Evolutionary conservation across 148 eudicot species (phyloP), one percentile per base, ranked within the genome.

Genomic region (Camellia japonica): DNA sequence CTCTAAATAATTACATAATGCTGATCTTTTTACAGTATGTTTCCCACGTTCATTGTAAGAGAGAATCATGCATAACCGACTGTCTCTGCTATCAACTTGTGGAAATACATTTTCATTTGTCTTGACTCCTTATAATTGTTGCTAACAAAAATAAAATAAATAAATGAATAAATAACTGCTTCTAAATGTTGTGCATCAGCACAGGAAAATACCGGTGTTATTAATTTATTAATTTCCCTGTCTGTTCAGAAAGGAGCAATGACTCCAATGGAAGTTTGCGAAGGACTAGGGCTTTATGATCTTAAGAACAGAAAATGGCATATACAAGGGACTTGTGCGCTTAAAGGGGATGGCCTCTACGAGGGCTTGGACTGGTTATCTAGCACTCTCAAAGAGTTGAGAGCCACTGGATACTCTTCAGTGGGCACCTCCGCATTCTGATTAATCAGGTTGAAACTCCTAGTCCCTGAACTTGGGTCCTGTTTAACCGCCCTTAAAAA

Each of bases 331-430:
- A 91, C 99, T 72, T 96, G 99, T 79, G 99, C 99, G 7, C 87
- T 94, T 7, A 91, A 79, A 83, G 99, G 99, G 76, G 99, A 94
- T 76, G 99, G 99, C 74, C 97, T 94, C 43, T 96, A 94, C n/a
- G 99, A 96, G 87, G 99, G 99, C 47, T 85, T 96, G 86, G 99
- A 96, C 84, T 96, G 99, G 98, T 85, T 96, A 80, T 76, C 99
- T 64, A 92, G 88, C 89, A 91, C 99, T 81, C 93, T 96, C 74
- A 96, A 96, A 87, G 98, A 96, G 58, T 88, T 89, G 46, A 91
- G 88, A 88, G 94, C 99, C 47, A 87, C 93, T 23, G 98, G 97
- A 59, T 95, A 86, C 85, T 90, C 98, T 56, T 95, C 96, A 51
- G 85, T 88, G 66, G 94, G 94, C 80, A 69, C 87, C n/a, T 89